These are phyloP conservation scores for Drechslerella dactyloides DNA, from an alignment of 2,329 filamentous ascomycete species.

Conservation along the genomic window DNA sequence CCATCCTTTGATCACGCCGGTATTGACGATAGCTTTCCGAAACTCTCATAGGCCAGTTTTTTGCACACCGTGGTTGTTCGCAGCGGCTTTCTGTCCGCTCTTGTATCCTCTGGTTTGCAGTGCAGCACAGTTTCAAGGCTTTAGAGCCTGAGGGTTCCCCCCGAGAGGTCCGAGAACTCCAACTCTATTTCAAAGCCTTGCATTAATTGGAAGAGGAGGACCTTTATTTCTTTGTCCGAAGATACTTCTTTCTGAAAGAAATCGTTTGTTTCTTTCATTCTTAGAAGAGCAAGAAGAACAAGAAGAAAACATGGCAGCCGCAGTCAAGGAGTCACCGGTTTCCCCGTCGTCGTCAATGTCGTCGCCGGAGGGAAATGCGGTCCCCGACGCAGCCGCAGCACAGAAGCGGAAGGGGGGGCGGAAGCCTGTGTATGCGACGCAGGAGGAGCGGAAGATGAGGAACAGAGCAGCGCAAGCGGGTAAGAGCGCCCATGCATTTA, in stretches of 20 bases:
- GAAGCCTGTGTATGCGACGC: conserved; percentile 98
- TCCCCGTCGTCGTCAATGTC: conserved; percentile 55
- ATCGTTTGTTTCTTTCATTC: conserved; percentile 4
- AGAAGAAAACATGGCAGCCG: conserved; percentile 52
- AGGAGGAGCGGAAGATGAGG: conserved; percentile 95
- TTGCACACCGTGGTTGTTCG: conserved; percentile 14
- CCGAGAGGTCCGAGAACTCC: conserved; percentile 24
- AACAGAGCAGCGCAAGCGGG: conserved; percentile 95
- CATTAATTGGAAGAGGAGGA: conserved; percentile 34
- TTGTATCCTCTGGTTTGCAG: conserved; percentile 32
- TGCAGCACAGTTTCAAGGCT: conserved; percentile 30
- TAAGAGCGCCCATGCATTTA: conserved; percentile 39
- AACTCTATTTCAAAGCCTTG: conserved; percentile 31
- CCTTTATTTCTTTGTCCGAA: neutral
- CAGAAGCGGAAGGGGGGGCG: conserved; percentile 97
- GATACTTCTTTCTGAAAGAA: neutral
- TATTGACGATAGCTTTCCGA: conserved; percentile 22
- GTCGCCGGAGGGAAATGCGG: conserved; percentile 53
- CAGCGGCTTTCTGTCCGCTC: conserved; percentile 36
- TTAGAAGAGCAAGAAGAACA: conserved; percentile 4
- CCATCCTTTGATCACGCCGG: conserved; percentile 15
- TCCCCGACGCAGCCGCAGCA: conserved; percentile 50
- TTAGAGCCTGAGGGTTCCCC: conserved; percentile 34
- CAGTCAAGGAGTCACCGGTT: conserved; percentile 55
- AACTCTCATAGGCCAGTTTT: conserved; percentile 30